Conservation (phyloP, 2,329 filamentous ascomycete genomes). For the Trichophyton verrucosum region DNA sequence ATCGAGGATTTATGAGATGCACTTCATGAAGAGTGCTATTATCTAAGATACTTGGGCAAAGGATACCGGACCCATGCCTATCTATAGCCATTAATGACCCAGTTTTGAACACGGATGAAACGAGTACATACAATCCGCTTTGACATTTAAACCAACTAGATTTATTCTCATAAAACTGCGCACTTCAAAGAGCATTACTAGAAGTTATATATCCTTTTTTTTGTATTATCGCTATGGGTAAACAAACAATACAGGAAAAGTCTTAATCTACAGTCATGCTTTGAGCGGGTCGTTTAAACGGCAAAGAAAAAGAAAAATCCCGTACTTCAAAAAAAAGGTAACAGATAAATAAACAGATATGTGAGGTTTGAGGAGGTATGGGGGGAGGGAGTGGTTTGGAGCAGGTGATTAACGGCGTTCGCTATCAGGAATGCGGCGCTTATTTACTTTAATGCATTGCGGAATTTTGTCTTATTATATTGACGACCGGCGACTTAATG, state of each 20-base stretch:
- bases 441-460: not conserved
- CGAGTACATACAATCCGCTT: not conserved
- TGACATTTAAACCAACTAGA: not conserved
- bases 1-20: not conserved
- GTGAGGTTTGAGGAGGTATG: not conserved
- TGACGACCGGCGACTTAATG: not conserved
- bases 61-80: not conserved
- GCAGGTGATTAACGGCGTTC: not conserved
- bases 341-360: not conserved
- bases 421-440: not conserved
- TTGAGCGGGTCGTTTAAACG: not conserved
- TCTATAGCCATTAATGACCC: not conserved
- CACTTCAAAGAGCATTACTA: not conserved
- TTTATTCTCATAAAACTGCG: not conserved
- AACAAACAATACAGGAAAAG: conserved; percentile 1
- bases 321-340: not conserved
- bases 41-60: not conserved
- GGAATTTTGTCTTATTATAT: not conserved
- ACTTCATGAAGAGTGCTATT: not conserved
- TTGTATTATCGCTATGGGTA: conserved; percentile 2
- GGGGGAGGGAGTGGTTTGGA: not conserved
- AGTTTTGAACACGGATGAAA: not conserved
- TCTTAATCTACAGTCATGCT: conserved; percentile 5
- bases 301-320: not conserved
- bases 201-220: not conserved